A percentile compares a stretch with the other conserved stretches of the same genome.
phyloP scores from a whole-genome alignment of 2,329 filamentous ascomycete species.

The Pseudopithomyces chartarum region DNA sequence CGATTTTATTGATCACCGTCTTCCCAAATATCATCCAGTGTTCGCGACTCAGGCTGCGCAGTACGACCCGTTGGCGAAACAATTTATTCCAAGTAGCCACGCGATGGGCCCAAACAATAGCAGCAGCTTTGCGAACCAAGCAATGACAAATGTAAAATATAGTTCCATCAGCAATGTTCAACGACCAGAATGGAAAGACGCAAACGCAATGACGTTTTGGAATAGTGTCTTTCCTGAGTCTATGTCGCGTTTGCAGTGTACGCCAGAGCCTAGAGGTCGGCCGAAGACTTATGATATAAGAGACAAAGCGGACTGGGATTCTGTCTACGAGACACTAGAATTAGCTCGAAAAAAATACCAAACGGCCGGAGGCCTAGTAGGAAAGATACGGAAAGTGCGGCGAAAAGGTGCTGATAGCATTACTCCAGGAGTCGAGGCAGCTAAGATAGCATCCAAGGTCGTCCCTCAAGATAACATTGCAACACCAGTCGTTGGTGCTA shows the following conservation, averaged over 20 bases:
- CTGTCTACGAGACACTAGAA: conserved; percentile 5
- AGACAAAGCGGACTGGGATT: conserved; percentile 3
- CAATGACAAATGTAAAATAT: not conserved
- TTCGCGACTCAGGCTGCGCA: conserved; percentile 5
- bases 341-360: conserved; percentile 2
- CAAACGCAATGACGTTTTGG: conserved; percentile 8
- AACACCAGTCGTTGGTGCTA: conserved; percentile 5
- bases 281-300: conserved; percentile 9
- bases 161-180: not conserved
- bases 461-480: conserved; percentile 3
- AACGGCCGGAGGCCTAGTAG: not conserved
- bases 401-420: conserved; percentile 7
- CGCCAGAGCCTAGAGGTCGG: conserved; percentile 4
- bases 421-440: conserved; percentile 5
- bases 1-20: conserved; percentile 11
- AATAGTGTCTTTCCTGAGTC: conserved; percentile 7
- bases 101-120: not conserved
- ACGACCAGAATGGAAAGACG: conserved; percentile 5
- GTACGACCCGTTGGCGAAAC: conserved; percentile 4
- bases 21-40: conserved; percentile 7
- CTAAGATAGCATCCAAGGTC: conserved; percentile 4
- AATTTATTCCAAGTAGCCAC: conserved; percentile 1
- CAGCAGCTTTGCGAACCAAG: not conserved
- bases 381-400: conserved; percentile 1
- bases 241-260: conserved; percentile 5